phyloP scores from a whole-genome alignment of 2,329 filamentous ascomycete species.

The Scedosporium minutisporum region DNA sequence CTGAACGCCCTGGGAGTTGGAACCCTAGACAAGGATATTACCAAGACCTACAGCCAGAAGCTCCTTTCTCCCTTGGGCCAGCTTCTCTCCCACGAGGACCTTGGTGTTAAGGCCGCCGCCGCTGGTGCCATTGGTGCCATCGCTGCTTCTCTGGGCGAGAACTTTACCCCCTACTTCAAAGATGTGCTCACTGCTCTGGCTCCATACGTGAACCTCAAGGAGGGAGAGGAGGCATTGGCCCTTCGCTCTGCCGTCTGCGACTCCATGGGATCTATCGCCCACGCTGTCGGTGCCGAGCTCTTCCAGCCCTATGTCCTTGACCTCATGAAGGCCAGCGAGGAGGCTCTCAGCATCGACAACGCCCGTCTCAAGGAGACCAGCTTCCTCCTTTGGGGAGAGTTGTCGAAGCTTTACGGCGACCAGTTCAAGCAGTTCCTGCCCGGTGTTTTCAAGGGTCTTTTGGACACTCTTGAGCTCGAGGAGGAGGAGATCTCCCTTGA shows the following conservation, averaged over 20 bases:
- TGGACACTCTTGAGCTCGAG: constrained; percentile 77
- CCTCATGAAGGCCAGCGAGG: constrained; percentile 85
- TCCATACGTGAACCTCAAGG: constrained; percentile 75
- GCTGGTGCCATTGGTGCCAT: constrained; percentile 86
- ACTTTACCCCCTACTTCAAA: constrained; percentile 86
- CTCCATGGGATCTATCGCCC: constrained; percentile 84
- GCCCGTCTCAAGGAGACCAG: constrained; percentile 88
- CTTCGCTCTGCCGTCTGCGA: constrained; percentile 85
- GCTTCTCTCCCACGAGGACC: constrained; percentile 75
- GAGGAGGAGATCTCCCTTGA: constrained; percentile 80
- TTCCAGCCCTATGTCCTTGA: constrained; percentile 89
- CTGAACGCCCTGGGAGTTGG: constrained; percentile 88
- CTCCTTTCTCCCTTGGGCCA: constrained; percentile 77
- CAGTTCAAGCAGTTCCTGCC: constrained; percentile 70
- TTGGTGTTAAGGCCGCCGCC: constrained; percentile 81
- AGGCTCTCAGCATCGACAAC: constrained; percentile 80
- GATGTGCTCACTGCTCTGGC: constrained; percentile 85
- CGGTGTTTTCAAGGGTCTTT: constrained; percentile 69
- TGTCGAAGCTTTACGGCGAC: constrained; percentile 87
- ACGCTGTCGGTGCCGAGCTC: constrained; percentile 72
- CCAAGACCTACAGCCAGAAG: constrained; percentile 66
- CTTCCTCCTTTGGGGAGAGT: constrained; percentile 91
- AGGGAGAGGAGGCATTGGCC: constrained; percentile 80
- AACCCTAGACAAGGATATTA: constrained; percentile 59
- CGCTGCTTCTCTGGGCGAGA: constrained; percentile 71